A percentile compares a stretch with the other conserved stretches of the same genome.
These are phyloP conservation scores for Stachybotrys elegans DNA, from an alignment of 2,329 filamentous ascomycete genomes.

Conservation along the genomic window DNA sequence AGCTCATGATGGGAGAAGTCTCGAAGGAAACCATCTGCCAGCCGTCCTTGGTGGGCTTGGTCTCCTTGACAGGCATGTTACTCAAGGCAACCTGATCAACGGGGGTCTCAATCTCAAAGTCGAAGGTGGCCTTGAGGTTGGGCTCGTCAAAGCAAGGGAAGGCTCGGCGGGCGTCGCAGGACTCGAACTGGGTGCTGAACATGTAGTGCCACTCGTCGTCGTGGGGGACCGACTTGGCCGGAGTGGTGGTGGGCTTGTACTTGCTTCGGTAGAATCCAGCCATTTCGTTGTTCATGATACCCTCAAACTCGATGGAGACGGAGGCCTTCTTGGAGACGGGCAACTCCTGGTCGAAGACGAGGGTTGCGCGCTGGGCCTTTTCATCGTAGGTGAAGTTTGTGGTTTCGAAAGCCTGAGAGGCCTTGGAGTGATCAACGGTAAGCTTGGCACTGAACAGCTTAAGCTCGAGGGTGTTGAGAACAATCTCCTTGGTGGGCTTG, in stretches of 20 bases:
- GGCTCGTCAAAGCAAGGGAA: slow-evolving; percentile 99
- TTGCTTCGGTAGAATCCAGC: slow-evolving; percentile 90
- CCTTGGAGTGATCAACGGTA: slow-evolving; percentile 51
- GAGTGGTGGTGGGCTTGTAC: slow-evolving; percentile 75
- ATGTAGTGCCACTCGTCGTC: slow-evolving; percentile 66
- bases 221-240: slow-evolving; percentile 72
- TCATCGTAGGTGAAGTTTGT: slow-evolving; percentile 73
- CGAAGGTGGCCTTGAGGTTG: slow-evolving; percentile 93
- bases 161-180: slow-evolving; percentile 87
- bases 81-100: slow-evolving; percentile 83
- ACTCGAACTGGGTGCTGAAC: slow-evolving; percentile 96
- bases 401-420: slow-evolving; percentile 52
- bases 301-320: slow-evolving; percentile 69
- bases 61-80: slow-evolving; percentile 88
- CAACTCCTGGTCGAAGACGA: slow-evolving; percentile 70
- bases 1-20: slow-evolving; percentile 85
- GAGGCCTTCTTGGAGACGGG: slow-evolving; percentile 60
- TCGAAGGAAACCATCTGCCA: slow-evolving; percentile 76
- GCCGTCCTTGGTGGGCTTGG: slow-evolving; percentile 53
- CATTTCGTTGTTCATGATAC: slow-evolving; percentile 85
- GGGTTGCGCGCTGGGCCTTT: slow-evolving; percentile 75
- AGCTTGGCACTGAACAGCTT: slow-evolving; percentile 65
- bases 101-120: slow-evolving; percentile 88
- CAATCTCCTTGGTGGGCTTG: slow-evolving; percentile 68
- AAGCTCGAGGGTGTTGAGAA: slow-evolving; percentile 81